Evolutionary conservation across 805 yeast species (phyloP).

Genomic region (Wickerhamomyces xylosicus): DNA sequence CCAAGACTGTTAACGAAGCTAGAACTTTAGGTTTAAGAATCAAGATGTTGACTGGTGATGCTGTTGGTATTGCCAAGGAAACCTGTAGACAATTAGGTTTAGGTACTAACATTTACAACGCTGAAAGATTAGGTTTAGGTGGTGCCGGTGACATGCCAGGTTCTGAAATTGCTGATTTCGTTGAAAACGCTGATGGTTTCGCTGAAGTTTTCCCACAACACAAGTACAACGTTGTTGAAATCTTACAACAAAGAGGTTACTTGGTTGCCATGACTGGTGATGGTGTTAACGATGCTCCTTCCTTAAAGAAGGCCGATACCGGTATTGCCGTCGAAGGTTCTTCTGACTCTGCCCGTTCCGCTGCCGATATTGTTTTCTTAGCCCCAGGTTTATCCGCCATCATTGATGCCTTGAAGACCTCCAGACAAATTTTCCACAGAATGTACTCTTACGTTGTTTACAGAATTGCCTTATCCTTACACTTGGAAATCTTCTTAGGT

Average conservation of each 20-base stretch:
- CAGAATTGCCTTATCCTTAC: conserved; percentile 94
- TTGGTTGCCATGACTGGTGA: conserved; percentile 99
- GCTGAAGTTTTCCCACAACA: conserved; percentile 99
- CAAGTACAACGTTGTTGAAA: conserved; percentile 92
- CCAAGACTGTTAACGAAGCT: conserved; percentile 88
- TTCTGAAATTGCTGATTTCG: conserved; percentile 94
- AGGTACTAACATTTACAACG: conserved; percentile 94
- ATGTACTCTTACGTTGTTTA: conserved; percentile 97
- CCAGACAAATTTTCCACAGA: conserved; percentile 97
- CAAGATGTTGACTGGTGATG: conserved; percentile 98
- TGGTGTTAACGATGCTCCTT: conserved; percentile 98
- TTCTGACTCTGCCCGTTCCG: conserved; percentile 94
- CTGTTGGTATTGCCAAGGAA: conserved; percentile 98
- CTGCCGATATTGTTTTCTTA: conserved; percentile 91
- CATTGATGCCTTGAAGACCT: conserved; percentile 89
- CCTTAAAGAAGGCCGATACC: conserved; percentile 89
- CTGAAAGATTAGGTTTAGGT: conserved; percentile 92
- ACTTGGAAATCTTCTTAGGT: conserved; percentile 91
- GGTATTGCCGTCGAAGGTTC: conserved; percentile 99
- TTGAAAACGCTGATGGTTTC: conserved; percentile 96
- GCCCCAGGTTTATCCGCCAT: conserved; percentile 95
- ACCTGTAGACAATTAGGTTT: conserved; percentile 96
- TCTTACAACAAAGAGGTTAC: conserved; percentile 91
- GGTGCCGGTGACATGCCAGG: conserved; percentile 93
- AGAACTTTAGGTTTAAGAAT: conserved; percentile 85